Conservation (phyloP, 2,329 filamentous ascomycete species). For the Aspergillus transmontanensis region DNA sequence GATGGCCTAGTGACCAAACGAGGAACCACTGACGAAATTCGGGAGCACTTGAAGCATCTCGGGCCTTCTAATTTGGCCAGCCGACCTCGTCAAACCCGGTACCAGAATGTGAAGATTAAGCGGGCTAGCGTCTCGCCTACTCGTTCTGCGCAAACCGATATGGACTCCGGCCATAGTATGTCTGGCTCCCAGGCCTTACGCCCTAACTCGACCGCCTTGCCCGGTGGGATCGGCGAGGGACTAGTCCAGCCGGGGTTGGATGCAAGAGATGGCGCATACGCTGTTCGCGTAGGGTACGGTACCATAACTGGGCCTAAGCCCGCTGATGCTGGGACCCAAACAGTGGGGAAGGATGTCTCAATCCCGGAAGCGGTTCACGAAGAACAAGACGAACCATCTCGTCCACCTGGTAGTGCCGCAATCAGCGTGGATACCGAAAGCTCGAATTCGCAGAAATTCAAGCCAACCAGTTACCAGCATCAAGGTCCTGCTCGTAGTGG, state of each 20-base stretch:
- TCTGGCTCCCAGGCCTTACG: conserved; percentile 37
- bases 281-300: conserved; percentile 59
- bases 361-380: conserved; percentile 37
- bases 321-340: conserved; percentile 25
- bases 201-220: conserved; percentile 40
- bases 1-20: conserved; percentile 47
- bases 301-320: conserved; percentile 38
- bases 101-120: conserved; percentile 67
- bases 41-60: conserved; percentile 63
- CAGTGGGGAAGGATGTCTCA: conserved; percentile 26
- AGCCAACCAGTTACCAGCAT: conserved; percentile 35
- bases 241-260: conserved; percentile 57
- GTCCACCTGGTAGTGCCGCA: conserved; percentile 25
- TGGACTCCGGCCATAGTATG: conserved; percentile 44
- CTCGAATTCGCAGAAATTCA: conserved; percentile 21
- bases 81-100: conserved; percentile 62
- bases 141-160: conserved; percentile 38
- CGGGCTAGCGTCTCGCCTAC: conserved; percentile 49
- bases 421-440: conserved; percentile 28
- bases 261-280: conserved; percentile 67
- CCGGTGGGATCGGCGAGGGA: conserved; percentile 57
- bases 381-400: conserved; percentile 30
- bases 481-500: conserved; percentile 66
- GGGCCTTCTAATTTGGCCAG: conserved; percentile 66
- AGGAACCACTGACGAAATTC: conserved; percentile 57